phyloP scores from a whole-genome alignment of 352 stramenopile species.

The Phytophthora agathidicida region DNA sequence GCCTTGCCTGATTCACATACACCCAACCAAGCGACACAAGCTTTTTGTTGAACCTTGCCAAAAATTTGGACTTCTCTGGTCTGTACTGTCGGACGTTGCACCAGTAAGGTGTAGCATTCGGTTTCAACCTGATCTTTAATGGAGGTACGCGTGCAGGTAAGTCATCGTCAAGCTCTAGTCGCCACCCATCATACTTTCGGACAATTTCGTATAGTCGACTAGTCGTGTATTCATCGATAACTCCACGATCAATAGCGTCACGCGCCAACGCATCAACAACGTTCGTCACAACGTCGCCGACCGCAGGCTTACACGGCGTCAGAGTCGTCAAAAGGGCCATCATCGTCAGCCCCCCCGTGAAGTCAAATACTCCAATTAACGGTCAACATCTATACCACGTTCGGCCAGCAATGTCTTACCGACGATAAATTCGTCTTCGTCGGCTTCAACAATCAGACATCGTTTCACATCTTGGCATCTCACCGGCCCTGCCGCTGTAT shows the following conservation, averaged over 20 bases:
- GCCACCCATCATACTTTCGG: neutral
- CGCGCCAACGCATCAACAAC: neutral
- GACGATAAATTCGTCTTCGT: slow-evolving; percentile 8
- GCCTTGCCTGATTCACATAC: slow-evolving; percentile 7
- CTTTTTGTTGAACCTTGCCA: neutral
- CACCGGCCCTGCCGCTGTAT: slow-evolving; percentile 6
- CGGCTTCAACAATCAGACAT: neutral
- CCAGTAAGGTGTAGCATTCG: neutral
- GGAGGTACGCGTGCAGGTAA: neutral
- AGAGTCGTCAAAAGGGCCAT: slow-evolving; percentile 2
- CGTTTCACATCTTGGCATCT: neutral
- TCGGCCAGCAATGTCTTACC: slow-evolving; percentile 1
- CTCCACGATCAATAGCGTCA: slow-evolving; percentile 2
- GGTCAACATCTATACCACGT: slow-evolving; percentile 4
- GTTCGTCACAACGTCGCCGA: neutral
- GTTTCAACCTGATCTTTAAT: neutral
- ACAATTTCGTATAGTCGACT: neutral
- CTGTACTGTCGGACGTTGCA: slow-evolving; percentile 15
- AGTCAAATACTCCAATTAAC: slow-evolving; percentile 2
- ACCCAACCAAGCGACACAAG: slow-evolving; percentile 4
- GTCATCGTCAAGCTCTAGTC: slow-evolving; percentile 4
- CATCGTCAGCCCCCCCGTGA: neutral
- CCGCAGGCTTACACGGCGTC: neutral
- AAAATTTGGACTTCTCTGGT: slow-evolving; percentile 1
- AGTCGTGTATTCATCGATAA: slow-evolving; percentile 4